Conservation (phyloP, 495 filamentous ascomycete genomes). For the Friedmanniomyces endolithicus region DNA sequence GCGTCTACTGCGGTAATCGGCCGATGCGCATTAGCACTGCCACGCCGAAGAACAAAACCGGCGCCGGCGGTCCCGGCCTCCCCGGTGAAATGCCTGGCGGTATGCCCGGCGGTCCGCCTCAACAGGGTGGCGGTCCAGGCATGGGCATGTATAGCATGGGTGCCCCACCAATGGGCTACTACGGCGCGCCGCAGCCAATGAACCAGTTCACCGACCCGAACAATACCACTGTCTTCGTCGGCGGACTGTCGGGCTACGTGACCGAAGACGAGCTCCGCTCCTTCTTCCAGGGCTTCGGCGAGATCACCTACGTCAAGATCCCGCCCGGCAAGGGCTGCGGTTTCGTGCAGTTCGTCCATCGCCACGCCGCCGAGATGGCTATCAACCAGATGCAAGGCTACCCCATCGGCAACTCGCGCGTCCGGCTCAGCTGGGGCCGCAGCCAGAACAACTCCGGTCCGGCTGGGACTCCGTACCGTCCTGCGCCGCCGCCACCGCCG, state of each 20-base stretch:
- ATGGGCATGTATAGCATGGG: constrained; percentile 52
- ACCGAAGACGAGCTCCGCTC: constrained; percentile 98
- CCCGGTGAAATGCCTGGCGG: constrained; percentile 28
- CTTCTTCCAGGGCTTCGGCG: constrained; percentile 99
- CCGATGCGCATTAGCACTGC: constrained; percentile 98
- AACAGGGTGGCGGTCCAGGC: constrained; percentile 29
- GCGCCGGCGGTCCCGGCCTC: constrained; percentile 45
- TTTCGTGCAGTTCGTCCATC: constrained; percentile 98
- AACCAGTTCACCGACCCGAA: constrained; percentile 99
- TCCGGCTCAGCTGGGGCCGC: constrained; percentile 92
- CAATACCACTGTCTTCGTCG: constrained; percentile 99
- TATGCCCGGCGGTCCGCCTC: constrained; percentile 25
- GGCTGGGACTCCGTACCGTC: constrained; percentile 92
- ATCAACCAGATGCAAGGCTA: constrained; percentile 99
- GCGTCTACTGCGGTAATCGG: constrained; percentile 96
- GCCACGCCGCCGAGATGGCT: constrained; percentile 98
- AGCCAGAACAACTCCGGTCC: constrained; percentile 98
- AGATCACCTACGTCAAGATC: constrained; percentile 99
- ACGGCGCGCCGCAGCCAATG: constrained; percentile 84
- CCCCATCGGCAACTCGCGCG: constrained; percentile 96
- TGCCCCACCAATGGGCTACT: constrained; percentile 67
- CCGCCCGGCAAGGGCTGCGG: constrained; percentile 97
- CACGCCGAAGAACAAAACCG: constrained; percentile 86
- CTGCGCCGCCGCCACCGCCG: constrained; percentile 73
- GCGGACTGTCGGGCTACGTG: constrained; percentile 93